phyloP scores from a whole-genome alignment of 2,329 filamentous ascomycete species.

The Arachnomyces sp. region DNA sequence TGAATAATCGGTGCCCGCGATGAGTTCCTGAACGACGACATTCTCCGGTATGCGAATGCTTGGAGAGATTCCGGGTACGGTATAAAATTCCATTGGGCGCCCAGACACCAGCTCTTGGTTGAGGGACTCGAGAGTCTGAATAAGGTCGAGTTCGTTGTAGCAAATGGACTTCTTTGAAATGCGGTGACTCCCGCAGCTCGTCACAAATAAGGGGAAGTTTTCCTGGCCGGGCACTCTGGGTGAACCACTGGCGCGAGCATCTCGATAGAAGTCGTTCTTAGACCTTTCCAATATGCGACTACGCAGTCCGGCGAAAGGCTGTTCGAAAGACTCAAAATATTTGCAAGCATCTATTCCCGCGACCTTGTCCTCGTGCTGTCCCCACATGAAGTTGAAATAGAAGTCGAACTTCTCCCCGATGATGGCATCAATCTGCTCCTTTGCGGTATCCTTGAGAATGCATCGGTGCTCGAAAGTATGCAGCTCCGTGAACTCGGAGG shows the following conservation, averaged over 20 bases:
- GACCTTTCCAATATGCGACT: slow-evolving; percentile 13
- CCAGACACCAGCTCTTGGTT: slow-evolving; percentile 9
- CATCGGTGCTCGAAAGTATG: slow-evolving; percentile 14
- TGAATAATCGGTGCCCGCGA: slow-evolving; percentile 15
- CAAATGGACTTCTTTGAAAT: slow-evolving; percentile 16
- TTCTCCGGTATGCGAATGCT: slow-evolving; percentile 9
- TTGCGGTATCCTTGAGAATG: slow-evolving; percentile 16
- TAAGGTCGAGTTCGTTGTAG: slow-evolving; percentile 10
- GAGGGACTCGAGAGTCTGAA: slow-evolving; percentile 6
- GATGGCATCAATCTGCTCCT: slow-evolving; percentile 14
- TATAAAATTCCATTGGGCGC: slow-evolving; percentile 3
- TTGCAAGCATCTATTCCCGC: slow-evolving; percentile 15
- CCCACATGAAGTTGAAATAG: slow-evolving; percentile 21
- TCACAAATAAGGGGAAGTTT: slow-evolving; percentile 15
- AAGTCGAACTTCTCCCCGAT: slow-evolving; percentile 16
- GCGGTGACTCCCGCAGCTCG: slow-evolving; percentile 14
- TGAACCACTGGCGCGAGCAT: slow-evolving; percentile 9
- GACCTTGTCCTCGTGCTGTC: slow-evolving; percentile 15
- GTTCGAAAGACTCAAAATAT: slow-evolving; percentile 16
- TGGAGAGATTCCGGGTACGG: slow-evolving; percentile 5
- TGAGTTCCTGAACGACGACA: slow-evolving; percentile 18
- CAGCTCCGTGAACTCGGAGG: slow-evolving; percentile 11
- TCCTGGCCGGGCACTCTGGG: slow-evolving; percentile 13
- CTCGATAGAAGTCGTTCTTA: slow-evolving; percentile 16
- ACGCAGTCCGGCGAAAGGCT: slow-evolving; percentile 14